Evolutionary conservation across 1,284 basidiomycete genomes (phyloP).

Genomic region (Malassezia psittaci): DNA sequence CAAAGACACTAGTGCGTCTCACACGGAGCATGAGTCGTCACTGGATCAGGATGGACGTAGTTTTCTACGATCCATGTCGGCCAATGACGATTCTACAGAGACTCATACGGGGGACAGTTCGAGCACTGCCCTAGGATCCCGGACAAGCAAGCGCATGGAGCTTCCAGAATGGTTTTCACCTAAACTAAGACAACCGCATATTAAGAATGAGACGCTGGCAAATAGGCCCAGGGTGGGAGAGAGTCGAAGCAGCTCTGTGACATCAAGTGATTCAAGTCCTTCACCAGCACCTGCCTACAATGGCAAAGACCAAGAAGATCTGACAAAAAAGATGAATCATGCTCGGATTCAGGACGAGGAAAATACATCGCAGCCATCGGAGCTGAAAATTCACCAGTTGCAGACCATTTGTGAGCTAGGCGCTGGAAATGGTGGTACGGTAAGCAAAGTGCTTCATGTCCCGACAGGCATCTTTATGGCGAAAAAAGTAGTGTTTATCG

Average conservation of each 20-base stretch:
- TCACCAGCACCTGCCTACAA: neutral
- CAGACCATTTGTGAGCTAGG: conserved; percentile 76
- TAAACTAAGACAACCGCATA: neutral
- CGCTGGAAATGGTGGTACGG: conserved; percentile 94
- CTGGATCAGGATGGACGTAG: neutral
- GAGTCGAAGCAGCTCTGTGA: neutral
- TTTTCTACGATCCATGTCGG: neutral
- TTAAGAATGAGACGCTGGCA: neutral
- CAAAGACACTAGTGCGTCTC: conserved; percentile 2
- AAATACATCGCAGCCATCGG: conserved; percentile 47
- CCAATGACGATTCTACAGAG: neutral
- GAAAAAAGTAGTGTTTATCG: conserved; percentile 65
- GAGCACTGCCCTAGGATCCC: conserved; percentile 10
- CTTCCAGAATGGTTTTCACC: neutral
- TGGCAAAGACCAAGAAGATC: conserved; percentile 2
- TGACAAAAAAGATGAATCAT: conserved; percentile 20
- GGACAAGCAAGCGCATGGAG: conserved; percentile 8
- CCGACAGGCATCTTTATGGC: conserved; percentile 43
- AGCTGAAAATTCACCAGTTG: conserved; percentile 49
- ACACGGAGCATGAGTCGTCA: neutral
- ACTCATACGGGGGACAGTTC: neutral
- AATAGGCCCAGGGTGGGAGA: too few species aligned
- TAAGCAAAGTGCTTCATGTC: conserved; percentile 60
- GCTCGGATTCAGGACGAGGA: conserved; percentile 29
- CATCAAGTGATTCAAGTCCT: neutral